A percentile compares a stretch with the other conserved stretches of the same genome.
phyloP scores from a whole-genome alignment of 164 flowering plant genomes.

The Nymphaea thermarum region DNA sequence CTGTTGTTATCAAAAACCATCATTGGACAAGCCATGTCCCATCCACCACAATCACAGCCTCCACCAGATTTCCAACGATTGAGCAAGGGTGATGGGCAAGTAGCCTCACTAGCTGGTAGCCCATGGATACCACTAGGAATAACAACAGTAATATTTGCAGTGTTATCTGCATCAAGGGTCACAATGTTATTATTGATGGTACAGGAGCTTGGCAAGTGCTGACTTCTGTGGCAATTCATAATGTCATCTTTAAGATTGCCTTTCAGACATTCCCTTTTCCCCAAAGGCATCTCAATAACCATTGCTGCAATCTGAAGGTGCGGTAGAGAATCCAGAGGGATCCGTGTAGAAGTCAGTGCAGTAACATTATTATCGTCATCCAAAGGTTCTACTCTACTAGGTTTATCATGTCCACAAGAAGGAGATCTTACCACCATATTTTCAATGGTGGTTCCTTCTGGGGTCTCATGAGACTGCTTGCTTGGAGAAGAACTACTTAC shows the following conservation, averaged over 20 bases:
- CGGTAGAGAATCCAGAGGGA: constrained; percentile 39
- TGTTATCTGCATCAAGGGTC: neutral
- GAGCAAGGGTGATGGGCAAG: constrained; percentile 59
- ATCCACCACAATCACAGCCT: constrained; percentile 96
- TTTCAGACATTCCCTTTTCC: constrained; percentile 59
- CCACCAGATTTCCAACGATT: constrained; percentile 93
- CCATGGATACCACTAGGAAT: constrained; percentile 71
- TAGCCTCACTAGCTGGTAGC: constrained; percentile 32
- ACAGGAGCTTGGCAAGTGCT: constrained; percentile 18
- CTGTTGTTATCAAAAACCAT: constrained; percentile 31
- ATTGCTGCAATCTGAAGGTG: constrained; percentile 69
- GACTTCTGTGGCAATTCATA: constrained; percentile 8
- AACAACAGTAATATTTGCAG: constrained; percentile 49
- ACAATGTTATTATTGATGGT: constrained; percentile 8
- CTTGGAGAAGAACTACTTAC: neutral
- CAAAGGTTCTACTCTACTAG: neutral
- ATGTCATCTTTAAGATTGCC: constrained; percentile 20
- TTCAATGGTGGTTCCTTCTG: constrained; percentile 6
- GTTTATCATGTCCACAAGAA: constrained; percentile 9
- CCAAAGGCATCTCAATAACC: constrained; percentile 52
- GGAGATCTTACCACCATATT: constrained; percentile 9
- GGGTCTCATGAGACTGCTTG: neutral
- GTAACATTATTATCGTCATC: constrained; percentile 10
- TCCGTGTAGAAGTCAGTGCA: constrained; percentile 30
- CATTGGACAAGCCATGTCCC: constrained; percentile 93